These are phyloP conservation scores for Xylariaceae sp. DNA, from an alignment of 2,329 filamentous ascomycete genomes.

Conservation along the genomic window DNA sequence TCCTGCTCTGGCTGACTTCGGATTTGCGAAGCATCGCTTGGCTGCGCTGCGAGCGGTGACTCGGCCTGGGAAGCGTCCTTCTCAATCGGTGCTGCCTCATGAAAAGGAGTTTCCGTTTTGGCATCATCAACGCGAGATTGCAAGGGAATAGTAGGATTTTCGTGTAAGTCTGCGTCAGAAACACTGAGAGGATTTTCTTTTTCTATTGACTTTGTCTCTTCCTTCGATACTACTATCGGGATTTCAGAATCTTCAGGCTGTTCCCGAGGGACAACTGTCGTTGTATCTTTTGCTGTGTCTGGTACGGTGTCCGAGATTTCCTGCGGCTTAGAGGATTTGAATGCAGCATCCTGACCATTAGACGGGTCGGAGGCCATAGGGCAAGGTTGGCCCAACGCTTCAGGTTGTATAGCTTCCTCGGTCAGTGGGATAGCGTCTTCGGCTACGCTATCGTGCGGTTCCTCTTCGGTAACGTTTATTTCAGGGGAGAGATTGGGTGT, in stretches of 20 bases:
- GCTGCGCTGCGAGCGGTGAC: neutral
- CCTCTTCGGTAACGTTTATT: neutral
- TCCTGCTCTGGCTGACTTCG: neutral
- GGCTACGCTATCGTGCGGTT: neutral
- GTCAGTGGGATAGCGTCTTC: neutral
- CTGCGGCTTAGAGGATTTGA: neutral
- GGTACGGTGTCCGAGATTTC: neutral
- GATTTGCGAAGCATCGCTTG: neutral
- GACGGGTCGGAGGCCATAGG: neutral
- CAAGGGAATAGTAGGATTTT: conserved; percentile 1
- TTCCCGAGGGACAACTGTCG: conserved; percentile 3
- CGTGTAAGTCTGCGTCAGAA: conserved; percentile 10
- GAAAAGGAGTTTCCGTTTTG: conserved; percentile 6
- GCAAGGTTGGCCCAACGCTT: neutral
- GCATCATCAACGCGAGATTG: conserved; percentile 21
- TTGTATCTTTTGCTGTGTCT: neutral
- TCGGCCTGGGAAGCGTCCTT: conserved; percentile 9
- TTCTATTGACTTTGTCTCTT: conserved; percentile 28
- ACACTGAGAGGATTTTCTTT: conserved; percentile 6
- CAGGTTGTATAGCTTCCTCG: neutral
- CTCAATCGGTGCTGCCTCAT: neutral
- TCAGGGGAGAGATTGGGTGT: neutral
- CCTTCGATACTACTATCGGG: conserved; percentile 34
- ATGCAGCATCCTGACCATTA: neutral
- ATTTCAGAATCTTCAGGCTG: conserved; percentile 19